Evolutionary conservation across 805 yeast species (phyloP).

Genomic region (Metschnikowia drakensbergensis): DNA sequence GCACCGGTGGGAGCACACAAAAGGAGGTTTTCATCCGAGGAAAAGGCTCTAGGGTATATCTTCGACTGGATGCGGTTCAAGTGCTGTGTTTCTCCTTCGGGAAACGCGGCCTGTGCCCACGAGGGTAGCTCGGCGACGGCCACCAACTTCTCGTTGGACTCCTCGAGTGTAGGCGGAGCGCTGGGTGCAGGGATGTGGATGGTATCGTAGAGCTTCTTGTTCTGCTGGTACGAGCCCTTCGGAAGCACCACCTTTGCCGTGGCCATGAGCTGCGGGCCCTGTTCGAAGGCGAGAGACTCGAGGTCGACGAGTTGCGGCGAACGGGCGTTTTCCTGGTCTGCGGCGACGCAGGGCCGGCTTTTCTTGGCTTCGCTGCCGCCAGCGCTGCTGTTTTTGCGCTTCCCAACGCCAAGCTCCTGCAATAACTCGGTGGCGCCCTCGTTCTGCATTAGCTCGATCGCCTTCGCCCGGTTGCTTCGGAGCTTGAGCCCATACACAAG

Average conservation of each 20-base stretch:
- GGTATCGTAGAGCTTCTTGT: conserved; percentile 75
- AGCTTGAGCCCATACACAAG: conserved; percentile 54
- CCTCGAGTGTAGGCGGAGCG: conserved; percentile 36
- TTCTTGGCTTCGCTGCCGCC: conserved; percentile 1
- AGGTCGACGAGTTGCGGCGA: conserved; percentile 59
- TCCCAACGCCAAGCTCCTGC: conserved; percentile 35
- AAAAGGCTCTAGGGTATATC: conserved; percentile 76
- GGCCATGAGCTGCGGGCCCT: conserved; percentile 68
- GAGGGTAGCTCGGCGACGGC: conserved; percentile 62
- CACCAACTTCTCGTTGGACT: conserved; percentile 43
- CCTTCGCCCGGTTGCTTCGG: conserved; percentile 29
- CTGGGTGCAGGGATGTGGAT: conserved; percentile 88
- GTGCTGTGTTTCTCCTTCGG: conserved; percentile 56
- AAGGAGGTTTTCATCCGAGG: conserved; percentile 64
- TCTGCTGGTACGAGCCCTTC: conserved; percentile 74
- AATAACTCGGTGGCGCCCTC: conserved; percentile 41
- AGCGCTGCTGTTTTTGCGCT: conserved; percentile 11
- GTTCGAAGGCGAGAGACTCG: conserved; percentile 60
- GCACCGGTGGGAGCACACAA: conserved; percentile 99
- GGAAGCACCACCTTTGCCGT: conserved; percentile 71
- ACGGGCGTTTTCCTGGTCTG: conserved; percentile 17
- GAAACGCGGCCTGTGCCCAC: conserved; percentile 81
- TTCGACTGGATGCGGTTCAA: conserved; percentile 82
- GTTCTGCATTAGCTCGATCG: conserved; percentile 42
- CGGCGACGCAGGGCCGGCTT: conserved; percentile 2